Percentiles rank a stretch among this genome's conserved stretches.
Evolutionary conservation across 140 eudicot genomes (phyloP).

Genomic region (Stevia rebaudiana): DNA sequence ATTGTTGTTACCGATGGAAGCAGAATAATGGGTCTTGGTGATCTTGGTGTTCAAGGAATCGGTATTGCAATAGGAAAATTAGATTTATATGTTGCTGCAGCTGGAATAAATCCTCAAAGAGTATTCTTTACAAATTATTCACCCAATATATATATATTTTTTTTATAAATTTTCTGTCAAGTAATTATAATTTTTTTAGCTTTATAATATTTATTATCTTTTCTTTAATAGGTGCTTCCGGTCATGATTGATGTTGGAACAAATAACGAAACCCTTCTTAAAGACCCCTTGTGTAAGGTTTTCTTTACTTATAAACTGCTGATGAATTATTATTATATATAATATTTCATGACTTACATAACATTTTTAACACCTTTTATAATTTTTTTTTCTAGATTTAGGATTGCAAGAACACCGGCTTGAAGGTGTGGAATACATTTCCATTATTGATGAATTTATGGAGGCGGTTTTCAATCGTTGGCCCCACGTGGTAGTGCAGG

Average conservation of each 20-base stretch:
- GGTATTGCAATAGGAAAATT: conserved; percentile 86
- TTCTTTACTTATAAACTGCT: not conserved
- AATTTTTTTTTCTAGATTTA: conserved; percentile 43
- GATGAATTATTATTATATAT: not conserved
- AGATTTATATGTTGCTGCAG: conserved; percentile 98
- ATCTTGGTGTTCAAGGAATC: conserved; percentile 90
- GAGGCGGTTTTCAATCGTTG: conserved; percentile 87
- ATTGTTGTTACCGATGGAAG: conserved; percentile 99
- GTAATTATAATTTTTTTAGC: not conserved
- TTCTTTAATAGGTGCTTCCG: conserved; percentile 63
- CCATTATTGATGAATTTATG: conserved; percentile 82
- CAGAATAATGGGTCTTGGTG: conserved; percentile 86
- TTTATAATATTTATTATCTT: not conserved
- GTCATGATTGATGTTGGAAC: conserved; percentile 92
- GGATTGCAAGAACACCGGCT: conserved; percentile 89
- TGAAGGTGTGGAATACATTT: conserved; percentile 77
- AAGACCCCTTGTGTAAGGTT: conserved; percentile 68
- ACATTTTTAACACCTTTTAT: not conserved
- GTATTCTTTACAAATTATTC: conserved; percentile 34
- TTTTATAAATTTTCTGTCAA: not conserved
- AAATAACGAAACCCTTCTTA: conserved; percentile 70
- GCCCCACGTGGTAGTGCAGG: conserved; percentile 93
- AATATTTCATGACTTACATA: not conserved
- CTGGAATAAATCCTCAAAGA: conserved; percentile 96
- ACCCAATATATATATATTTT: not conserved